Evolutionary conservation across 1,284 basidiomycete species (phyloP).

Genomic region (Singerocomus rubriflavus): DNA sequence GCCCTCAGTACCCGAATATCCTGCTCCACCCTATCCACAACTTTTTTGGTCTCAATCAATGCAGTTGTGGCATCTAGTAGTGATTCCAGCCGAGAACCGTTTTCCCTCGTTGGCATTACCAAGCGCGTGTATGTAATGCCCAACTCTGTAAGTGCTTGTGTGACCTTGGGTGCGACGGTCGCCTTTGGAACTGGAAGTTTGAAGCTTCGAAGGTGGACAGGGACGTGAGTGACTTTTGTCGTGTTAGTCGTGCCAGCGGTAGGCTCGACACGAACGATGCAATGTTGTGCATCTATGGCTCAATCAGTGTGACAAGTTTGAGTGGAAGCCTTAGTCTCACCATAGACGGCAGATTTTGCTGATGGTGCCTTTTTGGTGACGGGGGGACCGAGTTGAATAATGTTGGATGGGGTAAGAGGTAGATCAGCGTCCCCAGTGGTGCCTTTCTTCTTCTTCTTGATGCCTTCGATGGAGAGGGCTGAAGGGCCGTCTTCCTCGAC

Average conservation of each 20-base stretch:
- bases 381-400: conserved; percentile 42
- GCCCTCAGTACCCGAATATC: conserved; percentile 73
- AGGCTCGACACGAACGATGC: conserved; percentile 71
- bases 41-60: conserved; percentile 83
- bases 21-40: conserved; percentile 82
- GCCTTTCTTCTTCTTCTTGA: conserved; percentile 49
- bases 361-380: conserved; percentile 45
- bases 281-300: conserved; percentile 63
- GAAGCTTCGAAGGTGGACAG: conserved; percentile 78
- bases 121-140: conserved; percentile 71
- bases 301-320: conserved; percentile 8
- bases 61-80: conserved; percentile 69
- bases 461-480: conserved; percentile 37
- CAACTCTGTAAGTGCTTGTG: conserved; percentile 72
- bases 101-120: conserved; percentile 89
- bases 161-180: conserved; percentile 69
- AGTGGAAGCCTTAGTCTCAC: conserved; percentile 35
- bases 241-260: conserved; percentile 46
- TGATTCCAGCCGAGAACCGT: conserved; percentile 68
- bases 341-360: conserved; percentile 55
- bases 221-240: conserved; percentile 73
- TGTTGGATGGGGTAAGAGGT: conserved; percentile 52
- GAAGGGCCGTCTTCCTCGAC: conserved; percentile 60
- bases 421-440: conserved; percentile 50
- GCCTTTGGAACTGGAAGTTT: conserved; percentile 79